A percentile compares a stretch with the other conserved stretches of the same genome.
Conservation (phyloP, 2,329 filamentous ascomycete species). For the Fonsecaea nubica region DNA sequence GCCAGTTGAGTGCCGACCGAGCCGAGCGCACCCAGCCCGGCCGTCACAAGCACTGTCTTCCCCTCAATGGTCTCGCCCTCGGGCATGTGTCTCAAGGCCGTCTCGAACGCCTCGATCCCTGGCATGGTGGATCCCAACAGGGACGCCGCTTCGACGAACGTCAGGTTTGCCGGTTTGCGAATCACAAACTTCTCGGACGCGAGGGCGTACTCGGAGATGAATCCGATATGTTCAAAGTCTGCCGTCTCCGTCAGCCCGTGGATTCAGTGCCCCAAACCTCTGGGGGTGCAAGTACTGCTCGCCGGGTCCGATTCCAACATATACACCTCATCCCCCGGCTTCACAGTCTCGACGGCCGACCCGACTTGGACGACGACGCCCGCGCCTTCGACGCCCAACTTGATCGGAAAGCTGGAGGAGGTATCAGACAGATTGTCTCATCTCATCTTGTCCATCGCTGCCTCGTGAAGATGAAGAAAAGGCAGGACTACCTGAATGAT, state of each 20-base stretch:
- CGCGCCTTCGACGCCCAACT: slow-evolving; percentile 53
- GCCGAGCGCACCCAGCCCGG: slow-evolving; percentile 42
- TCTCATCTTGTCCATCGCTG: too few species aligned
- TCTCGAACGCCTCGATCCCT: slow-evolving; percentile 53
- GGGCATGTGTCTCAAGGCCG: slow-evolving; percentile 17
- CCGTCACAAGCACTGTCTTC: slow-evolving; percentile 61
- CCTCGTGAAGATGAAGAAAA: too few species aligned
- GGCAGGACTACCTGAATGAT: too few species aligned
- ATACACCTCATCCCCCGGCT: slow-evolving; percentile 51
- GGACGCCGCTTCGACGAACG: slow-evolving; percentile 53
- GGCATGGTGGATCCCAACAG: slow-evolving; percentile 52
- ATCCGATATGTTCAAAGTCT: slow-evolving; percentile 35
- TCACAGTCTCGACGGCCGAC: slow-evolving; percentile 44
- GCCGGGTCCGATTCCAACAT: slow-evolving; percentile 25
- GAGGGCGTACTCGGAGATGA: slow-evolving; percentile 49
- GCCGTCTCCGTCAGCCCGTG: background rate
- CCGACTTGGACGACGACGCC: slow-evolving; percentile 51
- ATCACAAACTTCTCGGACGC: slow-evolving; percentile 46
- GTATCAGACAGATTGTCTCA: background rate
- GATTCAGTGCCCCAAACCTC: slow-evolving; percentile 19
- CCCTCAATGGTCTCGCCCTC: slow-evolving; percentile 57
- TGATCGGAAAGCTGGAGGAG: slow-evolving; percentile 50
- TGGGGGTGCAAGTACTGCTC: background rate
- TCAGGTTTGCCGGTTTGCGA: slow-evolving; percentile 50
- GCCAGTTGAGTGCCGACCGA: slow-evolving; percentile 54